A percentile compares a stretch with the other conserved stretches of the same genome.
Evolutionary conservation across 257 asterid species (phyloP).

Genomic region (Solanum habrochaites): DNA sequence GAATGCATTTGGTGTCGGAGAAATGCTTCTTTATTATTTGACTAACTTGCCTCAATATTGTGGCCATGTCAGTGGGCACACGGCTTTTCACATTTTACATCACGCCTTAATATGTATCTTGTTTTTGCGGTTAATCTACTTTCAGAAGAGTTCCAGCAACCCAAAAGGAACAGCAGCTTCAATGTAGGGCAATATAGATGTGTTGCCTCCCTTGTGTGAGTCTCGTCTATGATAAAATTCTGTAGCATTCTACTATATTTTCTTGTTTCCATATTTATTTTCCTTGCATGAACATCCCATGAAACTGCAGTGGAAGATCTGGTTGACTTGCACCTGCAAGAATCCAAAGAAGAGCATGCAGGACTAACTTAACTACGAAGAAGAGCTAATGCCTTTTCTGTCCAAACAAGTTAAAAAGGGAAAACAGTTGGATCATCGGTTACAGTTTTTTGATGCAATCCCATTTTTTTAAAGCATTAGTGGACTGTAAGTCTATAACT

Average conservation of each 20-base stretch:
- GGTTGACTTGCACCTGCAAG: neutral
- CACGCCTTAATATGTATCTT: neutral
- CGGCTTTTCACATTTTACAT: neutral
- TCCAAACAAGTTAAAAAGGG: neutral
- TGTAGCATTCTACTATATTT: neutral
- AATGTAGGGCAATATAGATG: neutral
- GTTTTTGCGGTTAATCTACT: neutral
- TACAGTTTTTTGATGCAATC: neutral
- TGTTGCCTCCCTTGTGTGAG: neutral
- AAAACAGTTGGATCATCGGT: neutral
- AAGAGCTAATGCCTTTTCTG: neutral
- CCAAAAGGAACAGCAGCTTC: neutral
- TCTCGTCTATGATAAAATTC: neutral
- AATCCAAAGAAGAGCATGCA: neutral
- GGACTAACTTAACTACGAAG: neutral
- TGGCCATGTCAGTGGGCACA: neutral
- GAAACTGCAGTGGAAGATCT: neutral
- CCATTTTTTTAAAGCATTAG: neutral
- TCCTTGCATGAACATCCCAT: neutral
- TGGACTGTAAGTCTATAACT: neutral
- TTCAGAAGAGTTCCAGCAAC: neutral
- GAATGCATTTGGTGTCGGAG: neutral
- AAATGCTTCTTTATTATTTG: neutral
- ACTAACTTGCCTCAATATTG: neutral
- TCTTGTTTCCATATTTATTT: neutral